Base-by-base conservation (phyloP, 2,329 filamentous ascomycete species). In the Fusarium penzigii region DNA sequence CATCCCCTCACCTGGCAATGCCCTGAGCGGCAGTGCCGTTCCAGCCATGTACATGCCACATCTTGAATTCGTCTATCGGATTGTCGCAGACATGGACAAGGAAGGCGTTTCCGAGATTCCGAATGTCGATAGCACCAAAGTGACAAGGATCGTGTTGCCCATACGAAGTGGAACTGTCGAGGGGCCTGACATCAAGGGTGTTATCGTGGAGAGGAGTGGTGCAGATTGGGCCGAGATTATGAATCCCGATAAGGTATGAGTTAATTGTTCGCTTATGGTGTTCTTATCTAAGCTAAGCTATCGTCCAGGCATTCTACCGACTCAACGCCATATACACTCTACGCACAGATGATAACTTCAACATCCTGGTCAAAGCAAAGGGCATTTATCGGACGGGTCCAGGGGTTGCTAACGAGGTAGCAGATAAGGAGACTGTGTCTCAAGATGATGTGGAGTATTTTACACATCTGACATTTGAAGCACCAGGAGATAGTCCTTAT, bases 371-470 rank as follows among this genome's bases (percentile, higher is more conserved):
- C 5, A 52, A 59, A 38, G 59, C 55, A 17, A 42, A 58, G 10
- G 60, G 60, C 1, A 43, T 63, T 20, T 63, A 59, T 25, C 48
- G 59, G 9, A 52, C n/a, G 7, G 60, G 59, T 0, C 57, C 59
- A 2, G 59, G 49, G 2, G 39, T 59, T 0, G 29, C 53, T 1
- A 39, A 54, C 8, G 29, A 44, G 1, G 36, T 45, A 2, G 42
- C 41, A 2, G 39, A 51, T 10, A 36, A 55, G 10, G 48, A 61
- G 16, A 63, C 48, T 1, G 55, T 57, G 2, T 42, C 51, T 1
- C 55, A 63, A 12, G 59, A 62, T 10, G 55, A 59, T 2, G 50
- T 53, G 10, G 59, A 62, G 7, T 62, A 62, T 17, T 62, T 62
- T 46, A 61, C 59, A 2, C 49, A 61, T 14, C 52, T 62, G 2